phyloP scores from a whole-genome alignment of 2,329 filamentous ascomycete species.

The Nigrospora osmanthi region DNA sequence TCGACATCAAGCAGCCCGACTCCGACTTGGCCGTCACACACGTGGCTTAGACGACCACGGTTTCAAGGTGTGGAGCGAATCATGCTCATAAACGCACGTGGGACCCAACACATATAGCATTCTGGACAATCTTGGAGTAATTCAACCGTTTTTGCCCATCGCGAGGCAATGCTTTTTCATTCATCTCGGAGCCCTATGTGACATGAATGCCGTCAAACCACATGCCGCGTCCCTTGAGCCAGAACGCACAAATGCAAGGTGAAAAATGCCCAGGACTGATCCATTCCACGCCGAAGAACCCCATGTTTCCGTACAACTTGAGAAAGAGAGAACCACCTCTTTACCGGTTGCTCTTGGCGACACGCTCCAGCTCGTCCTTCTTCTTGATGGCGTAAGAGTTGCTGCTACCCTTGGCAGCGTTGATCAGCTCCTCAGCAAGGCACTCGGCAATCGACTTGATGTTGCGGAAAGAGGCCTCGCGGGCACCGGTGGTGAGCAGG shows the following conservation, averaged over 20 bases:
- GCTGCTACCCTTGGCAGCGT: conserved; percentile 99
- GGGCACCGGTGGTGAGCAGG: conserved; percentile 96
- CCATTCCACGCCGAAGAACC: conserved; percentile 34
- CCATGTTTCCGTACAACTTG: conserved; percentile 5
- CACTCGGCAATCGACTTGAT: conserved; percentile 99
- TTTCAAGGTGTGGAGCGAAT: too few species aligned
- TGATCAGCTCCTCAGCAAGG: conserved; percentile 99
- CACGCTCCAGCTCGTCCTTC: conserved; percentile 99
- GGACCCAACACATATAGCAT: too few species aligned
- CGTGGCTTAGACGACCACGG: too few species aligned
- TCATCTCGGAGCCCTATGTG: conserved; percentile 30
- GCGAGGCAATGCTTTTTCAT: conserved; percentile 24
- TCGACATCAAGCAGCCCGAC: conserved; percentile 23
- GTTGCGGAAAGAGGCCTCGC: conserved; percentile 99
- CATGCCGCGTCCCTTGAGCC: conserved; percentile 29
- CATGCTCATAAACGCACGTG: too few species aligned
- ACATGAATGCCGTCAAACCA: conserved; percentile 34
- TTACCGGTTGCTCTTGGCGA: conserved; percentile 99
- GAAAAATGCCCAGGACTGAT: conserved; percentile 27
- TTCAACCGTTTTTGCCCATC: conserved; percentile 13
- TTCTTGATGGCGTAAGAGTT: conserved; percentile 99
- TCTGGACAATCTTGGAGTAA: too few species aligned
- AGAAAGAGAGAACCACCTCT: conserved; percentile 30
- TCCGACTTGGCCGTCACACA: too few species aligned
- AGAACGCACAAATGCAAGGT: conserved; percentile 36